Conservation (phyloP, 495 filamentous ascomycete genomes). For the Podospora bellae-mahoneyi region DNA sequence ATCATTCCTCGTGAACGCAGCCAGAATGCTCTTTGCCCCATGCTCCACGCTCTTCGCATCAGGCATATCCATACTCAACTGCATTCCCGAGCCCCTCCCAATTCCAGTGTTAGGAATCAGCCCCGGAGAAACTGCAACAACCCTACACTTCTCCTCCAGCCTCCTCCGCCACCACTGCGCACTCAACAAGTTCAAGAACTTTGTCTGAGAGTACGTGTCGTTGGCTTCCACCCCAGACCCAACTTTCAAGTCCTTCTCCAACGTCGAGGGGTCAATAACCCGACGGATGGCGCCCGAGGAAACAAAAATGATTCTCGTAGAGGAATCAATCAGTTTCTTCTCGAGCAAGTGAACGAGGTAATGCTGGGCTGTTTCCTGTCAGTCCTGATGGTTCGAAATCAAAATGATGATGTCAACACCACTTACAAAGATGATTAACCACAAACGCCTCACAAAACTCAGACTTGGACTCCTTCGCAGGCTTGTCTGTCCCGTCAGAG, state of each 20-base stretch:
- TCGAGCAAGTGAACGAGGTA: constrained; percentile 42
- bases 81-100: constrained; percentile 17
- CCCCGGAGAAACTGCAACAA: constrained; percentile 47
- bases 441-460: constrained; percentile 41
- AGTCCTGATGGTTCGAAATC: background rate
- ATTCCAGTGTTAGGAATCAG: constrained; percentile 41
- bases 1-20: constrained; percentile 41
- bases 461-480: constrained; percentile 29
- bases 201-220: constrained; percentile 35
- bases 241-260: constrained; percentile 35
- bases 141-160: constrained; percentile 32
- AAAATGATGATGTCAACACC: background rate
- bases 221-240: constrained; percentile 24
- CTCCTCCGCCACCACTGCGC: constrained; percentile 51
- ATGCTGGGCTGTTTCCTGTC: constrained; percentile 38
- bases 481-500: constrained; percentile 21
- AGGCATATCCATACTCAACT: constrained; percentile 23
- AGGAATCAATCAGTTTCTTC: constrained; percentile 37
- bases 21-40: constrained; percentile 42
- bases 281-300: constrained; percentile 39
- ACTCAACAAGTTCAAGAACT: constrained; percentile 44
- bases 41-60: constrained; percentile 36
- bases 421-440: constrained; percentile 46
- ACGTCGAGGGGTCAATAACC: constrained; percentile 29
- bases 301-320: constrained; percentile 42